These are phyloP conservation scores for Gossypium schwendimanii DNA, from an alignment of 441 rosid species.

Conservation along the genomic window DNA sequence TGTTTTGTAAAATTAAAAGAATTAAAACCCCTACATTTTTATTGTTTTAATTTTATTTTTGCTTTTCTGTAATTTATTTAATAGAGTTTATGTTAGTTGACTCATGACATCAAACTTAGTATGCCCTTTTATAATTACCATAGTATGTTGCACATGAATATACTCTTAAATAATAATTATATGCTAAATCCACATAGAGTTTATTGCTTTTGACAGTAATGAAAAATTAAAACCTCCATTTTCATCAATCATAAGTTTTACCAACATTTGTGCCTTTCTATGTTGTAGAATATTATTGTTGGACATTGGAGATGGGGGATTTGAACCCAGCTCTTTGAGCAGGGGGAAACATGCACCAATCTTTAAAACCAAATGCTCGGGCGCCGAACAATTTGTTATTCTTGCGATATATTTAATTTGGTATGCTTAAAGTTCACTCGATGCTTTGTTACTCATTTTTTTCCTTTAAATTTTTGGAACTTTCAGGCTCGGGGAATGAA, in stretches of 20 bases:
- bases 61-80: not conserved
- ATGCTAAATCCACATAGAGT: not conserved
- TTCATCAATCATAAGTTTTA: not conserved
- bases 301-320: not conserved
- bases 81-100: not conserved
- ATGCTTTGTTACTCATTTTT: constrained; percentile 10
- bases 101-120: not conserved
- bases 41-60: not conserved
- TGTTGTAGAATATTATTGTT: not conserved
- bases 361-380: not conserved
- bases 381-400: not conserved
- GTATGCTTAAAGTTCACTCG: constrained; percentile 10
- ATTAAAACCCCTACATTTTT: not conserved
- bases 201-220: not conserved
- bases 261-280: not conserved
- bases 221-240: not conserved
- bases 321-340: not conserved
- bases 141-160: not conserved
- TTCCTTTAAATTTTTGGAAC: constrained; percentile 19
- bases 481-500: constrained; percentile 97
- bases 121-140: not conserved
- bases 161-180: not conserved
- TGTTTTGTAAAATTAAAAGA: not conserved
- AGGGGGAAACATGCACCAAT: not conserved
- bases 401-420: constrained; percentile 1